These are phyloP conservation scores for Penicillium sp. DNA, from an alignment of 2,329 filamentous ascomycete species.

Conservation along the genomic window DNA sequence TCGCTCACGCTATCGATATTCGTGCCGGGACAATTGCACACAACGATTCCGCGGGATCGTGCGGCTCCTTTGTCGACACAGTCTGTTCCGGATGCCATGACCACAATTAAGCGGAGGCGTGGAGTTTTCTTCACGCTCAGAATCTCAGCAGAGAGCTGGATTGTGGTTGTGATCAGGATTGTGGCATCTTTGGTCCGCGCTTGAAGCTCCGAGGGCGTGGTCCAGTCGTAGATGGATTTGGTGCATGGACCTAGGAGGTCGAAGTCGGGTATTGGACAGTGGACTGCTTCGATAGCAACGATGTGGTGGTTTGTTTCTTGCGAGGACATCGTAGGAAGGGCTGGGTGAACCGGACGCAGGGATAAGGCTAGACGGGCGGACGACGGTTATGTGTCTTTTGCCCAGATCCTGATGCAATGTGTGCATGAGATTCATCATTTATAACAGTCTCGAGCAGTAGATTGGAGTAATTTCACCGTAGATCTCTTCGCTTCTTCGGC, in stretches of 20 bases:
- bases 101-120: slow-evolving; percentile 44
- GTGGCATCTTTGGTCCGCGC: slow-evolving; percentile 46
- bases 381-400: too few relatives aligned
- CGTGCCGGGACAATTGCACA: slow-evolving; percentile 48
- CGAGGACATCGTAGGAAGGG: too few relatives aligned
- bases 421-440: too few relatives aligned
- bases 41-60: slow-evolving; percentile 42
- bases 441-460: too few relatives aligned
- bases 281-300: slow-evolving; percentile 48
- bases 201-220: slow-evolving; percentile 33
- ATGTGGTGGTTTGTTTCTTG: slow-evolving; percentile 40
- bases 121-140: slow-evolving; percentile 43
- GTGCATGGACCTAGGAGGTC: slow-evolving; percentile 44
- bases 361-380: too few relatives aligned
- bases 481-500: too few relatives aligned
- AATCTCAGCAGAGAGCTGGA: slow-evolving; percentile 26
- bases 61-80: slow-evolving; percentile 47
- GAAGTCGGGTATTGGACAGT: slow-evolving; percentile 41
- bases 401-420: too few relatives aligned
- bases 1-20: slow-evolving; percentile 51
- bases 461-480: too few relatives aligned
- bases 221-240: slow-evolving; percentile 31
- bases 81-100: slow-evolving; percentile 50
- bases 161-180: slow-evolving; percentile 46
- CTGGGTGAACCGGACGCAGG: too few relatives aligned